Evolutionary conservation across 2,329 filamentous ascomycete genomes (phyloP), one percentile per base, ranked within the genome.

Genomic region (Blastomyces parvus): DNA sequence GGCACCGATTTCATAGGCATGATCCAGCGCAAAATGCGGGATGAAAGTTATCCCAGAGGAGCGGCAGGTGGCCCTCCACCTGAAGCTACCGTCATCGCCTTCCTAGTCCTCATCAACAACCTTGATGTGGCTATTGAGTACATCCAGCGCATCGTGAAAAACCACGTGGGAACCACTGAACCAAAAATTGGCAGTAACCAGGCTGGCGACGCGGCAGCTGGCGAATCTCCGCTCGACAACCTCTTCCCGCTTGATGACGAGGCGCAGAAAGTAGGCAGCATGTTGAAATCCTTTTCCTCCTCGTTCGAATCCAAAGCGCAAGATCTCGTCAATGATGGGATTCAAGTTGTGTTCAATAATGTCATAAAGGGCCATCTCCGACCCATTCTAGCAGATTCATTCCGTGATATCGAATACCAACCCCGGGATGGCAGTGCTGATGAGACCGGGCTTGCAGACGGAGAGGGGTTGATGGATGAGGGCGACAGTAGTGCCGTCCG

Each of bases 11-110:
- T 97, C 73, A 87, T 97, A 67, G 90, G 91, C 70, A 97, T 99
- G 91, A 87, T 96, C 48, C 93, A 97, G 74, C 88, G 93, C 64
- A 96, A 96, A 77, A 97, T 99, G 94, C 86, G 91, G 55, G 91
- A 97, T 73, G 94, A 99, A 75, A 89, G 88, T 66, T 97, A 97
- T 72, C 94, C 93, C 0, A 90, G 88, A 70, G 82, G 90, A 1
- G 79, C 85, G 0, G 84, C 91, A 74, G 91, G 91, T 48, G 88
- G 86, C 0, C 82, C 92, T 55, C 93, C 93, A 0, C 90, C 92
- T 0, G 94, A 99, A 74, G 87, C 91, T 69, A 90, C 88, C 69
- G 89, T 97, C 67, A 85, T 97, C 60, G 83, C 89, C 3, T 99
- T 99, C 74, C 86, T 97, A 19, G 88, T 97, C 27, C 83, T 97